phyloP scores from a whole-genome alignment of 2,329 filamentous ascomycete genomes.

The Colletotrichum australisinense region DNA sequence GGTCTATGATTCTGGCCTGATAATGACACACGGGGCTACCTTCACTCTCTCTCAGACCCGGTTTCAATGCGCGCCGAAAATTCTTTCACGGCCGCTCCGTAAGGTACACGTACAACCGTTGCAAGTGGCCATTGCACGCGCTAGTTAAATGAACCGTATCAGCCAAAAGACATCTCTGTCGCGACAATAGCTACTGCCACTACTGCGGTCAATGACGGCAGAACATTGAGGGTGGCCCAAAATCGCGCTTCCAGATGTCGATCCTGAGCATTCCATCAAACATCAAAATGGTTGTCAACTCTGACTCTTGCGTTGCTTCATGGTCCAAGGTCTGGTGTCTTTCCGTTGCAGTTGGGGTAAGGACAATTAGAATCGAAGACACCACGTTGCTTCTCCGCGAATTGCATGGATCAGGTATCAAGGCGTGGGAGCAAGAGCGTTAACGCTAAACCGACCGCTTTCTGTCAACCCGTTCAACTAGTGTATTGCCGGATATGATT shows the following conservation, averaged over 20 bases:
- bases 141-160: constrained; percentile 30
- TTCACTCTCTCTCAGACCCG: constrained; percentile 10
- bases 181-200: background rate
- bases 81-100: constrained; percentile 26
- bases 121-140: constrained; percentile 22
- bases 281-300: background rate
- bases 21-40: constrained; percentile 23
- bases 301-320: background rate
- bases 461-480: background rate
- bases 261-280: background rate
- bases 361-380: background rate
- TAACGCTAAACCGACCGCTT: background rate
- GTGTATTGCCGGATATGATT: background rate
- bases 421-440: background rate
- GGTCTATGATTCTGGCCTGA: constrained; percentile 25
- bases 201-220: background rate
- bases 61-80: constrained; percentile 29
- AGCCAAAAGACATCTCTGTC: constrained; percentile 8
- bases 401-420: constrained; percentile 10
- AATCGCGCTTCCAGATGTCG: background rate
- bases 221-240: too few species aligned
- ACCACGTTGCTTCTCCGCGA: constrained; percentile 19
- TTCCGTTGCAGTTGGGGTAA: background rate
- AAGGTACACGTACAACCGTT: background rate
- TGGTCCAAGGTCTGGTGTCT: background rate